Evolutionary conservation across 371 early-diverging fungal species (phyloP).

Genomic region (Smittium mucronatum): DNA sequence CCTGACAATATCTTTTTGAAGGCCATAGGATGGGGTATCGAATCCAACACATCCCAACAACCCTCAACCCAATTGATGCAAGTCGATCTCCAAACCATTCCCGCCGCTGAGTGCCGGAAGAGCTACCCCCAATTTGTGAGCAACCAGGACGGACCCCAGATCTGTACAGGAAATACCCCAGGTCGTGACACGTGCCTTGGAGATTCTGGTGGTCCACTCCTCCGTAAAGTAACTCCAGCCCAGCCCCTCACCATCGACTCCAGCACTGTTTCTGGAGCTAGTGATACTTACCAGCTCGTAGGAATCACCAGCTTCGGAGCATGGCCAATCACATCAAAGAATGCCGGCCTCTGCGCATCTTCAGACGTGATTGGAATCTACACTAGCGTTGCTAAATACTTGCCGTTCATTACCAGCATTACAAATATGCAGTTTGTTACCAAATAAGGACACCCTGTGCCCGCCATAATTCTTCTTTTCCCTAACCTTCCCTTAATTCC

Average conservation of each 20-base stretch:
- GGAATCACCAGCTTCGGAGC: slow-evolving; percentile 2
- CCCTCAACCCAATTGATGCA: not conserved
- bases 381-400: not conserved
- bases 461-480: too few relatives aligned
- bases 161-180: slow-evolving; percentile 23
- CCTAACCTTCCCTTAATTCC: too few relatives aligned
- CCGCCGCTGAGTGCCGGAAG: not conserved
- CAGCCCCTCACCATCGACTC: not conserved
- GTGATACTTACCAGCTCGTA: not conserved
- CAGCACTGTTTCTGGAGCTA: not conserved
- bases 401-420: not conserved
- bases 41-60: not conserved
- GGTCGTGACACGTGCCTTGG: slow-evolving; percentile 30
- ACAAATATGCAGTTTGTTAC: too few relatives aligned
- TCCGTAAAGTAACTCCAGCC: not conserved
- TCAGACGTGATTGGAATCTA: not conserved
- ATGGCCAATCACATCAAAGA: not conserved
- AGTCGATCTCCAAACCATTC: not conserved
- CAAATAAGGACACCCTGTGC: too few relatives aligned
- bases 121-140: not conserved
- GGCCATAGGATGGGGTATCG: slow-evolving; percentile 4
- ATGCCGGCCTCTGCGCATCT: not conserved
- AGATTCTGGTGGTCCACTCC: slow-evolving; percentile 31
- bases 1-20: not conserved
- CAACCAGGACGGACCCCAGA: slow-evolving; percentile 3